Conservation (phyloP, 345 rosid genomes). For the rapeseed (Brassica napus) region Da-Ae NC_063434.1:25606501-25607000, state of each 20-base stretch:
- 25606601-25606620: slow-evolving; percentile 31
- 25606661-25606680: slow-evolving; percentile 72
- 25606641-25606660: slow-evolving; percentile 84
- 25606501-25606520: neutral
- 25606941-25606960: slow-evolving; percentile 71
- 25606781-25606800: neutral
- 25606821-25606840: slow-evolving; percentile 26
- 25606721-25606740: slow-evolving; percentile 60
- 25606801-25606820: neutral
- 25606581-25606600: slow-evolving; percentile 6
- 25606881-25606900: slow-evolving; percentile 70
- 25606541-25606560: neutral
- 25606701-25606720: slow-evolving; percentile 67
- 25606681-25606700: slow-evolving; percentile 80
- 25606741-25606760: slow-evolving; percentile 59
- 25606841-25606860: slow-evolving; percentile 80
- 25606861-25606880: slow-evolving; percentile 69
- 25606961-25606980: slow-evolving; percentile 86
- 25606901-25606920: slow-evolving; percentile 66
- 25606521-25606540: neutral
- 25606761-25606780: slow-evolving; percentile 11
- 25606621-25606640: slow-evolving; percentile 49
- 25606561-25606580: neutral
- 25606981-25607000: slow-evolving; percentile 88
- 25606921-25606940: slow-evolving; percentile 82